Evolutionary conservation across 1,139 yeast genomes (phyloP), one percentile per base, ranked within the genome.

Genomic region (Yamadazyma jaroonii): DNA sequence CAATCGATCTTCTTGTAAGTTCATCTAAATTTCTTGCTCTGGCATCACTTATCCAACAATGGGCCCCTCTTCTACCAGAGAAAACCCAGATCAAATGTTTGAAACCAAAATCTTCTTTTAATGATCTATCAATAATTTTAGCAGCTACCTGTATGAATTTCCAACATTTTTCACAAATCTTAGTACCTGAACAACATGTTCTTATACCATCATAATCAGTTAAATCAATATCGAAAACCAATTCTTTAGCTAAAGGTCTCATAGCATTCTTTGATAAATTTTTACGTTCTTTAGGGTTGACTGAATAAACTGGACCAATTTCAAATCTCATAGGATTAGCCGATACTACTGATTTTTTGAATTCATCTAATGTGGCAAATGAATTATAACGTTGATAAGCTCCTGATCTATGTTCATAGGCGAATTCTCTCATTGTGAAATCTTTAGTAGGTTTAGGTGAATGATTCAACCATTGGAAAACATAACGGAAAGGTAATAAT

Each of bases 11-110:
- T 50, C 99, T 75, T 40, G 78, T 77, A 3, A 65, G 52, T 56
- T 94, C 98, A 50, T 79, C 86, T 46, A 92, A 63, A 3, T 61
- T 56, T 40, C 97, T 69, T 0, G 97, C 96, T 35, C 90, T 67
- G 38, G 77, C 63, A 57, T 94, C 98, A 60, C 96, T 86, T 20
- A 92, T 75, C 99, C 99, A 92, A 51, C 97, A 95, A 71, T 92
- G 99, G 20, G 95, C 96, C 60, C 99, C 99, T 74, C 99, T 85
- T 69, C 99, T 83, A 34, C 99, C 99, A 0, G 97, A 88, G 57
- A 88, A 92, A 3, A 92, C 96, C 98, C 98, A 92, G 33, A 92
- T 68, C 55, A 89, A 67, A 57, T 88, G 83, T 40, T 81, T 66
- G 59, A 88, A 90, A 0, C 97, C 97, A 62, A 94, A 92, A 60